Base-by-base conservation (phyloP, 2,329 filamentous ascomycete species). In the Rhinocladiella similis region DNA sequence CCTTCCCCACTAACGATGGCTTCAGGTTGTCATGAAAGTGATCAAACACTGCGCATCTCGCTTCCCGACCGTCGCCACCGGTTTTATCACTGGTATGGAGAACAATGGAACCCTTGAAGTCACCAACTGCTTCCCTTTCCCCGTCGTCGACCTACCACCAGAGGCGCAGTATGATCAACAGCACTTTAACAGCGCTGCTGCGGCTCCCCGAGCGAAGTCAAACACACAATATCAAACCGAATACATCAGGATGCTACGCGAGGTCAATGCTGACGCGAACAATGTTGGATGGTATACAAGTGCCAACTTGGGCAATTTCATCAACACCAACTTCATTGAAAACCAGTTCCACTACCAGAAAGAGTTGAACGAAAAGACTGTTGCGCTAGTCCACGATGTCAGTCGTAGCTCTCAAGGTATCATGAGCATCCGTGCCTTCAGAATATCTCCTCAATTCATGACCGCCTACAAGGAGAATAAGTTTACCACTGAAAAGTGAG, bases 221-320 rank as follows among this genome's bases (percentile, higher is more conserved):
- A 97, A 96, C 75, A 82, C 87, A 19, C 77, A 81, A 66, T 97
- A 99, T 78, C 90, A 96, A 79, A 87, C 85, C 65, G 94, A 99
- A 76, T 97, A 97, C 93, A 93, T 99, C 75, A 89, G 91, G 70
- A 91, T 94, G 75, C 80, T 97, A 62, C 89, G 93, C 73, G 94
- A 97, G 77, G 94, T 99, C 70, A 99, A 97, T 74, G 90, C 97
- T 58, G 94, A 99, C 74, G 94, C 94, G 65, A 96, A 97, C 81
- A 95, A 91, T 69, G 91, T 96, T 59, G 94, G 94, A 69, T 99
- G 92, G 92, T 99, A 99, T 80, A 97, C 91, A 57, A 97, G 91
- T 79, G 91, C 92, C 63, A 96, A 91, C 75, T 95, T 99, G 90
- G 94, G 94, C 75, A 97, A 96, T 82, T 97, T 97, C 68, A 83